A percentile compares a stretch with the other conserved stretches of the same genome.
Evolutionary conservation across 2,329 filamentous ascomycete genomes (phyloP).

Genomic region (Talaromyces sp.): DNA sequence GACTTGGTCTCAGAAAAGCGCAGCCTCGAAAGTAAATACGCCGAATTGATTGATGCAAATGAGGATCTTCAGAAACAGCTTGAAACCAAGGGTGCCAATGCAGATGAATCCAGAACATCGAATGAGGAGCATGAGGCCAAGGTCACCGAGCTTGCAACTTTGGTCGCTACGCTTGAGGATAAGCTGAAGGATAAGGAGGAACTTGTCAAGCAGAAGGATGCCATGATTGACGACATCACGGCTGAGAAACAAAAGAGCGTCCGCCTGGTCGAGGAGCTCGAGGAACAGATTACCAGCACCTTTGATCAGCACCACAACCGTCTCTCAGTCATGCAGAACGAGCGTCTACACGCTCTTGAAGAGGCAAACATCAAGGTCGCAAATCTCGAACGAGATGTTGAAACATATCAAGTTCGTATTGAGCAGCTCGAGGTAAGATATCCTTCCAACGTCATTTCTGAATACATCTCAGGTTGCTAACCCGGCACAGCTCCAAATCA

Average conservation of each 20-base stretch:
- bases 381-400: constrained; percentile 65
- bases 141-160: constrained; percentile 52
- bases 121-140: constrained; percentile 51
- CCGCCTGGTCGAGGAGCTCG: constrained; percentile 87
- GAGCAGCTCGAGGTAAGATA: constrained; percentile 68
- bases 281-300: constrained; percentile 91
- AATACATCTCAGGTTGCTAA: constrained; percentile 22
- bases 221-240: constrained; percentile 48
- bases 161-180: constrained; percentile 47
- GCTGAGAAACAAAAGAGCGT: constrained; percentile 84
- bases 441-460: background rate
- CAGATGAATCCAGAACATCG: constrained; percentile 36
- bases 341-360: constrained; percentile 70
- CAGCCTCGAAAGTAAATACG: constrained; percentile 41
- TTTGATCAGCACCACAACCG: constrained; percentile 95
- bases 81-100: constrained; percentile 35
- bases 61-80: constrained; percentile 39
- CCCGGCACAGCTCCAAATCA: constrained; percentile 37
- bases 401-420: constrained; percentile 53
- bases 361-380: constrained; percentile 66
- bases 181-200: constrained; percentile 43
- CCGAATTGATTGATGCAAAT: constrained; percentile 39
- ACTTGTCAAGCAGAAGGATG: constrained; percentile 45
- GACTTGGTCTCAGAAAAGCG: constrained; percentile 44
- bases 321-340: constrained; percentile 73